Evolutionary conservation across 2,329 filamentous ascomycete species (phyloP), one percentile per base, ranked within the genome.

Genomic region (Colletotrichum caudatum): DNA sequence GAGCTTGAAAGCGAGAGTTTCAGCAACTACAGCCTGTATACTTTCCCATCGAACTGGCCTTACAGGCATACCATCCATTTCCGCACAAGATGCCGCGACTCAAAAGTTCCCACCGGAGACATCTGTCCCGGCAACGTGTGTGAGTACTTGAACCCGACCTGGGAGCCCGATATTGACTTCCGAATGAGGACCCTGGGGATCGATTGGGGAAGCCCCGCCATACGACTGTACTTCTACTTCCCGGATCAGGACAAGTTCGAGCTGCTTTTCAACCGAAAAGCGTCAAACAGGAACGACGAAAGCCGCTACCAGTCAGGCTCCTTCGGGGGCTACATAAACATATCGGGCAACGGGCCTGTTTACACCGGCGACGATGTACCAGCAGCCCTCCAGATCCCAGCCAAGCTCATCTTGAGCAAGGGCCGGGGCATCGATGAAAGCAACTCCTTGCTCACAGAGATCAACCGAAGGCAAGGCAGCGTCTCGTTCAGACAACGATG

Each of bases 151-250:
- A 6, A 16, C 2, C 23, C 53, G 6, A 6, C 4, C 33, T 8
- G 20, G 11, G 11, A 1, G 23, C 11, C 4, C 5, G 53, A 1
- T 14, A 37, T 37, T 60, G 39, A 46, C 39, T 33, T 12, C 6
- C 6, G 5, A 6, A 16, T 18, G 56, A 75, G 74, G 23, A 60
- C 57, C 4, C 62, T 76, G 23, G 74, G 66, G 9, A 69, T 74
- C 9, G 74, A 76, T 23, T 58, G 67, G 20, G 75, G 74, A 8
- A 76, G 74, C 54, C 75, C 74, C 0, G 71, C 70, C 16, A 53
- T 65, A 11, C 57, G 74, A 48, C 57, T 67, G 14, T 71, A 39
- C 39, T 33, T 74, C 23, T 69, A 26, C 20, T 39, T 26, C 0
- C 0, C 39, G 12, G 6, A 44, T 2, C 23, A 11, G 23, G 0